These are phyloP conservation scores for Phylloporus scabripes DNA, from an alignment of 768 basidiomycete genomes.

Conservation along the genomic window DNA sequence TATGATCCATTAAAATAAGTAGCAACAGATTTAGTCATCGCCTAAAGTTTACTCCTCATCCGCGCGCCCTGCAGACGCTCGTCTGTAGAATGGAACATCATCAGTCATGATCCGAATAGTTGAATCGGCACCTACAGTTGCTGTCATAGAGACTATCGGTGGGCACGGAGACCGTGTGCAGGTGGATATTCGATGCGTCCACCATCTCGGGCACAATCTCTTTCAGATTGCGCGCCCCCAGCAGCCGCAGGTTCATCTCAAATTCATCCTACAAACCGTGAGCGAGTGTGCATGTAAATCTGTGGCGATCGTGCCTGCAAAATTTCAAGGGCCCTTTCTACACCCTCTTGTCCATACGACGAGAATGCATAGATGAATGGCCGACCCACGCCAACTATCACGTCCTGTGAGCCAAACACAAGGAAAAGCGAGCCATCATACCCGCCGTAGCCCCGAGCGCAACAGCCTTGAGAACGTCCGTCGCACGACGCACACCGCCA, in stretches of 20 bases:
- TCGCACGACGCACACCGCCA: constrained; percentile 90
- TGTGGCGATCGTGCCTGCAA: constrained; percentile 47
- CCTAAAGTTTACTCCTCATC: constrained; percentile 38
- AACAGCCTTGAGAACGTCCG: constrained; percentile 83
- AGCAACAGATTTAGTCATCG: not conserved
- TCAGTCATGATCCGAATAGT: not conserved
- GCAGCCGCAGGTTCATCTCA: constrained; percentile 93
- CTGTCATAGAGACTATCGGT: constrained; percentile 66
- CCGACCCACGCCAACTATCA: constrained; percentile 70
- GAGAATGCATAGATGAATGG: constrained; percentile 88
- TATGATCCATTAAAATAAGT: not conserved
- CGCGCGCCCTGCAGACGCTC: constrained; percentile 40
- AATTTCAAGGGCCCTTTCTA: constrained; percentile 77
- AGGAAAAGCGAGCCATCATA: constrained; percentile 15
- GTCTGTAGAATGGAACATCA: constrained; percentile 27
- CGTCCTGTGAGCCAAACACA: constrained; percentile 6
- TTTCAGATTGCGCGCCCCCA: constrained; percentile 76
- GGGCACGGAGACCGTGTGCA: constrained; percentile 65
- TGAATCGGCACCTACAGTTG: constrained; percentile 61
- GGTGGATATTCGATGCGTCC: constrained; percentile 63
- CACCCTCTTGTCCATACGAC: constrained; percentile 83
- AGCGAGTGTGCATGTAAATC: not conserved
- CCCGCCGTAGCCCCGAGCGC: constrained; percentile 88
- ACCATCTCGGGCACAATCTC: constrained; percentile 90
- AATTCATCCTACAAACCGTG: constrained; percentile 73